phyloP scores from a whole-genome alignment of 2,329 filamentous ascomycete species.

The Pseudocercospora fuligena region DNA sequence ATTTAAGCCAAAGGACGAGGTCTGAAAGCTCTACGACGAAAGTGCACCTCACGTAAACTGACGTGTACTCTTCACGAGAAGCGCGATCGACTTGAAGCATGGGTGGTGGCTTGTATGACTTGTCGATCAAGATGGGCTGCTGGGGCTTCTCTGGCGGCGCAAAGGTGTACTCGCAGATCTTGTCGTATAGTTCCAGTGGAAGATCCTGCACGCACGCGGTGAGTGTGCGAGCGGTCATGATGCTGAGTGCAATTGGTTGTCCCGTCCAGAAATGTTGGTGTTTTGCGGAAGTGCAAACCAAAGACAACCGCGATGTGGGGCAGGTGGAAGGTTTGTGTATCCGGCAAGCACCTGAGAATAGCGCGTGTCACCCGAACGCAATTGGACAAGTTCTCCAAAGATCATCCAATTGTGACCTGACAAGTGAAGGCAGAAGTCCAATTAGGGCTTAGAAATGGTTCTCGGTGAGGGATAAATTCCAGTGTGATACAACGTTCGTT shows the following conservation, averaged over 20 bases:
- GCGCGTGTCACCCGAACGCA: no score
- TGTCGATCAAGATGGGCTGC: not conserved
- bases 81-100: not conserved
- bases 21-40: not conserved
- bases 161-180: not conserved
- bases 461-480: no score
- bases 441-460: no score
- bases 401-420: no score
- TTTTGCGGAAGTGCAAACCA: not conserved
- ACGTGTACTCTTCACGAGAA: not conserved
- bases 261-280: not conserved
- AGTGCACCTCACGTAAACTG: not conserved
- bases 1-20: not conserved
- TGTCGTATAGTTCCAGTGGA: not conserved
- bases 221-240: not conserved
- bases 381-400: no score
- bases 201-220: not conserved
- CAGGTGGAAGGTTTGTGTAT: no score
- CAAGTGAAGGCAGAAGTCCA: no score
- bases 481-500: not conserved
- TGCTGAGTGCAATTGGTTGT: not conserved
- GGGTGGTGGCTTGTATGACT: not conserved
- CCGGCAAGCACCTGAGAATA: no score
- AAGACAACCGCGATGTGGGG: not conserved
- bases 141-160: not conserved